Base-by-base conservation (phyloP, 129 eudicot genomes). In the Escallonia rubra region DNA sequence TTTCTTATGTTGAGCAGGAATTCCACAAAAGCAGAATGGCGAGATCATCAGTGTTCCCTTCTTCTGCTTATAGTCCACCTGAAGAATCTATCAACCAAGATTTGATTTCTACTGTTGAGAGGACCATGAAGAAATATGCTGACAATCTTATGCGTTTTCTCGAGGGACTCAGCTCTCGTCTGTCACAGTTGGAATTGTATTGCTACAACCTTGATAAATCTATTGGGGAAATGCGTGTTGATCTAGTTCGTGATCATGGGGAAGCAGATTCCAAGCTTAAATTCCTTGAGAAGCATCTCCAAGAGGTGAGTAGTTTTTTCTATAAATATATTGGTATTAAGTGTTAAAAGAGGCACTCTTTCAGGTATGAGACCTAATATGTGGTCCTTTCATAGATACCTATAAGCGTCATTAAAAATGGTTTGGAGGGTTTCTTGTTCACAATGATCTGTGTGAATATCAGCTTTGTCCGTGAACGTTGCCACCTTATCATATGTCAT, bases 191-290 rank as follows among this genome's bases (percentile, higher is more conserved):
- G 73, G 98, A 92, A 53, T 61, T 92, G 40, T 92, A 92, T 66
- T 92, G 98, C 81, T 92, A 92, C 79, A 88, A 92, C 67, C 87
- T 92, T 54, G 98, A 92, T 70, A 92, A 92, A 69, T 86, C 96
- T 0, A 86, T 92, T 64, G 95, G 87, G 11, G 98, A 92, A 63
- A 89, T 92, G 98, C 98, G 91, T 58, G 75, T 91, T 42, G 96
- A 92, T 73, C 76, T 86, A 55, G 82, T 59, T 38, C 89, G 90
- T 64, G 98, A 88, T 77, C 83, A 88, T 67, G 87, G 78, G 10
- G 98, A 86, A 38, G 73, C 95, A 3, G 95, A 88, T 47, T 76
- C 79, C 6, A 92, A 84, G 72, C 95, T 92, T 15, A 92, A 86
- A 82, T 83, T 82, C 66, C 81, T 92, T 4, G 98, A 92, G 67